phyloP scores from a whole-genome alignment of 2,329 filamentous ascomycete genomes.

The Herpotrichia juniperi region DNA sequence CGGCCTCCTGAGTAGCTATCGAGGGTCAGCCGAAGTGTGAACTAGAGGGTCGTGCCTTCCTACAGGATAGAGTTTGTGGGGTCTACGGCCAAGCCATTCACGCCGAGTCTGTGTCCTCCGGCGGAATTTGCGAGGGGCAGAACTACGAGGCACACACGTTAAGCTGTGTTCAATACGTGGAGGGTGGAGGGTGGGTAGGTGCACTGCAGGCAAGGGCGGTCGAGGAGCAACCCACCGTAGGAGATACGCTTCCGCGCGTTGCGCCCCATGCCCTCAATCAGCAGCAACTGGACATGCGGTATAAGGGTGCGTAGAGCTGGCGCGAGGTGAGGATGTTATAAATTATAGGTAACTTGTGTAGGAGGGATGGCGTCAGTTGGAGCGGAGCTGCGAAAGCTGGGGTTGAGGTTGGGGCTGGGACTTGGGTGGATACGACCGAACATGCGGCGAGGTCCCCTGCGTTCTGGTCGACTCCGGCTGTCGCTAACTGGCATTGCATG shows the following conservation, averaged over 20 bases:
- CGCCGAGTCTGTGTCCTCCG: constrained; percentile 88
- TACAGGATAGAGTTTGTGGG: constrained; percentile 83
- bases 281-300: constrained; percentile 25
- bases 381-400: constrained; percentile 1
- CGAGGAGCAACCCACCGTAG: constrained; percentile 51
- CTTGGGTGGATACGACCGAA: neutral
- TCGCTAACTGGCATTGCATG: too few relatives aligned
- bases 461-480: too few relatives aligned
- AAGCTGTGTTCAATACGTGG: constrained; percentile 13
- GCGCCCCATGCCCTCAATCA: constrained; percentile 52
- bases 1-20: constrained; percentile 90
- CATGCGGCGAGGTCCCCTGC: neutral
- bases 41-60: constrained; percentile 41
- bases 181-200: constrained; percentile 7
- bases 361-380: neutral
- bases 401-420: constrained; percentile 1
- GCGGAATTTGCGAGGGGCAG: constrained; percentile 74
- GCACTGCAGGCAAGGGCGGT: constrained; percentile 5
- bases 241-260: constrained; percentile 61
- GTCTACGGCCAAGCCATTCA: constrained; percentile 93
- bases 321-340: neutral
- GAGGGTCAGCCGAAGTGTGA: constrained; percentile 17
- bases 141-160: constrained; percentile 54
- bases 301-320: constrained; percentile 1
- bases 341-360: neutral